phyloP scores from a whole-genome alignment of 1,284 basidiomycete species.

The Rhodotorula sp. region DNA sequence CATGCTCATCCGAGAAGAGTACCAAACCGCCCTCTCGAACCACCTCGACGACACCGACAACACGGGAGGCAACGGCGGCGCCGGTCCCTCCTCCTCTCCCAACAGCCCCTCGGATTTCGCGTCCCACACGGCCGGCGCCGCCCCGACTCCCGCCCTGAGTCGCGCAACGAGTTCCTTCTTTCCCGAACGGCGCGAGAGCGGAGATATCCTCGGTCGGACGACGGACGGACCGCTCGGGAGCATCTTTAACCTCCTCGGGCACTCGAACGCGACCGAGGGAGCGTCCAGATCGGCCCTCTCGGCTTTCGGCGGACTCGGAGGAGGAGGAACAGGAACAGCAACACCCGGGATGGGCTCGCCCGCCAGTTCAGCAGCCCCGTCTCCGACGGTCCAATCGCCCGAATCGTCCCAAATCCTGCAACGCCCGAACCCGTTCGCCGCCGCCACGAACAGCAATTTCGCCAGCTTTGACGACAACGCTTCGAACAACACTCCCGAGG shows the following conservation, averaged over 20 bases:
- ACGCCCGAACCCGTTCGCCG: slow-evolving; percentile 13
- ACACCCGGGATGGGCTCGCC: background rate
- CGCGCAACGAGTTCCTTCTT: slow-evolving; percentile 21
- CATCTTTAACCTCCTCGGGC: slow-evolving; percentile 40
- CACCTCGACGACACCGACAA: slow-evolving; percentile 21
- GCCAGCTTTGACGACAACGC: slow-evolving; percentile 1
- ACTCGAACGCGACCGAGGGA: slow-evolving; percentile 22
- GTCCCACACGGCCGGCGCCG: slow-evolving; percentile 11
- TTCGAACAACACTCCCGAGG: background rate
- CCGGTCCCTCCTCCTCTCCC: background rate
- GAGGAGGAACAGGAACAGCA: background rate
- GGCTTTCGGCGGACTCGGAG: slow-evolving; percentile 1
- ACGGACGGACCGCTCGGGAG: slow-evolving; percentile 25
- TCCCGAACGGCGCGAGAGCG: slow-evolving; percentile 14
- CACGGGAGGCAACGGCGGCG: background rate
- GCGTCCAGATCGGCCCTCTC: background rate
- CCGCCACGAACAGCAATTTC: background rate
- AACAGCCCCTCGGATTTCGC: background rate
- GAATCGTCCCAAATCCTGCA: slow-evolving; percentile 24
- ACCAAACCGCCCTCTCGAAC: slow-evolving; percentile 55
- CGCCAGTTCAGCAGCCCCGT: slow-evolving; percentile 1
- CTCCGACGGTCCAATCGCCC: slow-evolving; percentile 32
- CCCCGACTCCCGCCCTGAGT: slow-evolving; percentile 30
- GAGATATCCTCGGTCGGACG: slow-evolving; percentile 11
- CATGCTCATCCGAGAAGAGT: slow-evolving; percentile 91